These are phyloP conservation scores for Wallacemonas sp. DNA, from an alignment of 208 protist genomes.

Conservation along the genomic window DNA sequence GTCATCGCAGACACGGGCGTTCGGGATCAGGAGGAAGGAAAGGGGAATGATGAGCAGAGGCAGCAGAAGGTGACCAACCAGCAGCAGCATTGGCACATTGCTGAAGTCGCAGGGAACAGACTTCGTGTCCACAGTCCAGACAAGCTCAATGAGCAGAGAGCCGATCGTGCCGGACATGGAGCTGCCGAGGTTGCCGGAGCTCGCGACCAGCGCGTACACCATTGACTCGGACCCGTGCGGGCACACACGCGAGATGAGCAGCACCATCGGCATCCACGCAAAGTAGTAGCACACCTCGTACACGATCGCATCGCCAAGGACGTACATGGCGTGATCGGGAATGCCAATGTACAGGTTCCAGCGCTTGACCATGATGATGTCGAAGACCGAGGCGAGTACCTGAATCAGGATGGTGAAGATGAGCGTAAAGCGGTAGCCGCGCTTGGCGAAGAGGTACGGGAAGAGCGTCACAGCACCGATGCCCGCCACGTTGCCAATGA, in stretches of 20 bases:
- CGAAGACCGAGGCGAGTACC: conserved; percentile 50
- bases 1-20: conserved; percentile 46
- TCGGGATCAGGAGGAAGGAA: conserved; percentile 53
- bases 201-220: conserved; percentile 76
- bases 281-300: conserved; percentile 60
- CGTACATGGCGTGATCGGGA: conserved; percentile 65
- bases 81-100: conserved; percentile 53
- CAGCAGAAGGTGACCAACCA: conserved; percentile 47
- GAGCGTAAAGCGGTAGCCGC: conserved; percentile 54
- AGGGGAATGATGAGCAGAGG: conserved; percentile 41
- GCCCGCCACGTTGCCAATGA: conserved; percentile 41
- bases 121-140: conserved; percentile 40
- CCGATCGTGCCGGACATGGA: conserved; percentile 40
- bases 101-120: conserved; percentile 60
- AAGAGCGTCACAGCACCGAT: conserved; percentile 49
- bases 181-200: conserved; percentile 64
- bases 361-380: conserved; percentile 70
- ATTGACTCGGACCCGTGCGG: conserved; percentile 77
- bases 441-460: conserved; percentile 42
- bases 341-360: conserved; percentile 62
- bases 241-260: conserved; percentile 82
- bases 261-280: conserved; percentile 65
- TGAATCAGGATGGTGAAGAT: conserved; percentile 46
- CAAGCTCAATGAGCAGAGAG: conserved; percentile 52
- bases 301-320: conserved; percentile 67